Conservation (phyloP, 768 basidiomycete genomes). For the Leccinum truebloodii region DNA sequence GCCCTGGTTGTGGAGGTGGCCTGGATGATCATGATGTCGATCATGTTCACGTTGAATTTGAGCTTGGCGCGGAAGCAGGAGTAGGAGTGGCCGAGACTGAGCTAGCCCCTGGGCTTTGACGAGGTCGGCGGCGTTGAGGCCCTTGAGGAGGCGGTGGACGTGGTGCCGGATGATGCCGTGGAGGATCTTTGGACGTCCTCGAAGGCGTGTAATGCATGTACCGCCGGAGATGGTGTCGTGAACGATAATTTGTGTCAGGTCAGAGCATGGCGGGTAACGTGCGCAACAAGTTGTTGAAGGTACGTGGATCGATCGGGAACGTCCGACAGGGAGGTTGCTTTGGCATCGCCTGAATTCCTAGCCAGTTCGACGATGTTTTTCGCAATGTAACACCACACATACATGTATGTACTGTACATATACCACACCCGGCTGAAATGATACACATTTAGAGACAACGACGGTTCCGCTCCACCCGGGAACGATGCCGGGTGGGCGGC, state of each 20-base stretch:
- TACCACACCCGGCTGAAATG: background rate
- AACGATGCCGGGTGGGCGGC: conserved; percentile 14
- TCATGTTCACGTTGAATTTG: conserved; percentile 82
- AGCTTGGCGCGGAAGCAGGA: conserved; percentile 82
- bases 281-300: conserved; percentile 39
- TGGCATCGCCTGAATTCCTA: no score
- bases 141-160: conserved; percentile 85
- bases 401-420: background rate
- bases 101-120: conserved; percentile 74
- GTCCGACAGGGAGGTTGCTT: background rate
- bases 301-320: no score
- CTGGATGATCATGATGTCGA: no score
- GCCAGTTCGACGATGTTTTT: no score
- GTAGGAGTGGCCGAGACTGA: conserved; percentile 96
- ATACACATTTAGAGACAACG: background rate
- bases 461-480: conserved; percentile 11
- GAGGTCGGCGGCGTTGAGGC: conserved; percentile 85
- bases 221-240: conserved; percentile 63
- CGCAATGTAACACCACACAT: no score
- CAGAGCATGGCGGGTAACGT: conserved; percentile 51
- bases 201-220: conserved; percentile 64
- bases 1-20: no score
- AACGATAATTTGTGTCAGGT: no score
- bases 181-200: conserved; percentile 83
- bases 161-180: conserved; percentile 86